Base-by-base conservation (phyloP, 2,329 filamentous ascomycete genomes). In the Pyrenophora tritici-repentis region DNA sequence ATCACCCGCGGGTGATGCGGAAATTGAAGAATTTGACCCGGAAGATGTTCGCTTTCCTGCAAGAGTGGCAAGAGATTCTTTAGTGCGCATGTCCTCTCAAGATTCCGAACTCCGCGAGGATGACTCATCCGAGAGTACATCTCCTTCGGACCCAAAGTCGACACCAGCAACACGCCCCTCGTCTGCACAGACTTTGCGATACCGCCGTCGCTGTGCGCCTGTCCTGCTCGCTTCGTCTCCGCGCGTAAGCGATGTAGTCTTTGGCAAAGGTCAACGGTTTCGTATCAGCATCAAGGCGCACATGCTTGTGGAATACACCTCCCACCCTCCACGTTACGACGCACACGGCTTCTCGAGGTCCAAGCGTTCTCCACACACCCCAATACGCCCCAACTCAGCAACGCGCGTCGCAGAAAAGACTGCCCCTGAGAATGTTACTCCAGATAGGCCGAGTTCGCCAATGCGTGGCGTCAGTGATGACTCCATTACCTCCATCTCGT, bases 131-230 rank as follows among this genome's bases (percentile, higher is more conserved):
- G 51, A 55, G 3, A 60, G 65, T 10, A 57, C 35, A 4, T 47
- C 52, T 1, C 60, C 60, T 18, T 58, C 58, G 4, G 70, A 74
- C 31, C 70, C 71, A 36, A 73, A 76, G 29, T 54, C 61, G 3
- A 59, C 63, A 16, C 73, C 65, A 50, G 33, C 69, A 58, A 17
- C 66, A 48, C 40, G 70, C 65, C 62, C 67, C 50, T 57, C 71
- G 1, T 50, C 65, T 8, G 63, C 70, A 4, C 76, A 78, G 44
- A 56, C 66, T 12, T 68, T 75, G 33, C 75, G 78, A 45, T 80
- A 80, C 66, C 74, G 77, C 44, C 72, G 75, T 6, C 74, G 78
- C 24, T 80, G 78, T 56, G 73, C 77, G 42, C 78, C 78, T 2
- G 67, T 78, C 5, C 62, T 81, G 10, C 70, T 75, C 6, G 70